These are phyloP conservation scores for Citrus medica DNA, from an alignment of 345 rosid genomes.

Conservation along the genomic window DNA sequence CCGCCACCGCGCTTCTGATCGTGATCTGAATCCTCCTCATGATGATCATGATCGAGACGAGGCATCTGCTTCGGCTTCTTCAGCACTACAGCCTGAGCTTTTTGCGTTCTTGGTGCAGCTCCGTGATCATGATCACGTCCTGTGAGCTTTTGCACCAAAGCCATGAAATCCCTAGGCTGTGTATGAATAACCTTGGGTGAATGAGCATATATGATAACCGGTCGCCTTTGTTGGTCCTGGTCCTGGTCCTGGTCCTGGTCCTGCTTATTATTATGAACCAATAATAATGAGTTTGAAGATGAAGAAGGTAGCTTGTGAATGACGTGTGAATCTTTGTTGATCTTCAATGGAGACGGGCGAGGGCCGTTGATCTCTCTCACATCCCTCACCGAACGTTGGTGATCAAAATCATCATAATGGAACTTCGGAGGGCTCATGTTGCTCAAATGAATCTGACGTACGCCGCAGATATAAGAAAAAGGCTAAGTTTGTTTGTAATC, in stretches of 20 bases:
- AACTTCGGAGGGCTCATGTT: slow-evolving; percentile 36
- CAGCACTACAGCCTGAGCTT: too few species aligned
- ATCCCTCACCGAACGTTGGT: slow-evolving; percentile 2
- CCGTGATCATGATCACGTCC: slow-evolving; percentile 30
- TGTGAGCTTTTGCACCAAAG: slow-evolving; percentile 74
- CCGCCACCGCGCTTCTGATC: not conserved
- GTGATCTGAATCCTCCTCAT: slow-evolving; percentile 11
- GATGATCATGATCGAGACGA: not conserved
- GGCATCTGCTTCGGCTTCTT: not conserved
- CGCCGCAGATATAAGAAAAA: not conserved
- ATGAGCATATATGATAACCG: slow-evolving; percentile 61
- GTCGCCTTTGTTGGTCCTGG: slow-evolving; percentile 30
- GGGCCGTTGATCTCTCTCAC: slow-evolving; percentile 27
- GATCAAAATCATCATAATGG: slow-evolving; percentile 16
- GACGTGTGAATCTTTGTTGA: slow-evolving; percentile 43
- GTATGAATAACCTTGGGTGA: slow-evolving; percentile 83
- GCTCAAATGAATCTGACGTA: not conserved
- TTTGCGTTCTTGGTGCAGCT: not conserved
- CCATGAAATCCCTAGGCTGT: slow-evolving; percentile 74
- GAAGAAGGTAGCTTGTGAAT: slow-evolving; percentile 32
- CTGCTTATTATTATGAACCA: not conserved
- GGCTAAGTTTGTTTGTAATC: not conserved
- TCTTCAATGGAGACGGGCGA: slow-evolving; percentile 36
- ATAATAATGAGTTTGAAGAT: not conserved
- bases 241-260: slow-evolving; percentile 15